Base-by-base conservation (phyloP, 805 yeast species). In the Naumovozyma castellii region DNA sequence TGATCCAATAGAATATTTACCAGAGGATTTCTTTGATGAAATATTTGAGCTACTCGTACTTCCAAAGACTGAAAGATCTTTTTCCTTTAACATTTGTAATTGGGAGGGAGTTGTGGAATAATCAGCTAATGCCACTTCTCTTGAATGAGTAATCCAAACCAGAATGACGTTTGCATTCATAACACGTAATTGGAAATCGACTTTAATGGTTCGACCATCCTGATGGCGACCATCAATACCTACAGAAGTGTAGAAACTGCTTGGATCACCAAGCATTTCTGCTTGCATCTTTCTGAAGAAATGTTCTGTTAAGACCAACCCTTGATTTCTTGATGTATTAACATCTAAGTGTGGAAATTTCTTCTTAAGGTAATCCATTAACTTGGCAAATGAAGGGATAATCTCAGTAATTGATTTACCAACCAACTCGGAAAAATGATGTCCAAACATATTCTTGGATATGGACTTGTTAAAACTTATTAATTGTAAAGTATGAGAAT, bases 271-370 rank as follows among this genome's bases (percentile, higher is more conserved):
- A 35, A 56, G 59, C 48, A 54, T 54, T 39, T 71, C 66, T 0
- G 82, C 78, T 41, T 70, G 68, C 39, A 76, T 69, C 47, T 79
- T 78, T 45, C 97, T 72, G 64, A 90, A 87, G 56, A 83, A 81
- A 61, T 87, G 96, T 59, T 88, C 97, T 0, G 97, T 94, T 10
- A 88, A 64, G 0, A 88, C 95, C 37, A 84, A 62, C 1, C 96
- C 96, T 43, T 45, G 57, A 39, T 57, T 60, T 28, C 45, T 47
- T 0, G 81, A 75, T 25, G 62, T 45, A 13, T 51, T 48, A 3
- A 69, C 53, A 41, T 56, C 61, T 44, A 73, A 44, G 15, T 62
- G 52, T 19, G 71, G 66, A 46, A 67, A 65, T 25, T 69, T 64
- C 5, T 37, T 43, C 13, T 38, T 37, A 16, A 66, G 57, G 32